phyloP scores from a whole-genome alignment of 139 green algal species.

The Medakamo hakoo region DNA sequence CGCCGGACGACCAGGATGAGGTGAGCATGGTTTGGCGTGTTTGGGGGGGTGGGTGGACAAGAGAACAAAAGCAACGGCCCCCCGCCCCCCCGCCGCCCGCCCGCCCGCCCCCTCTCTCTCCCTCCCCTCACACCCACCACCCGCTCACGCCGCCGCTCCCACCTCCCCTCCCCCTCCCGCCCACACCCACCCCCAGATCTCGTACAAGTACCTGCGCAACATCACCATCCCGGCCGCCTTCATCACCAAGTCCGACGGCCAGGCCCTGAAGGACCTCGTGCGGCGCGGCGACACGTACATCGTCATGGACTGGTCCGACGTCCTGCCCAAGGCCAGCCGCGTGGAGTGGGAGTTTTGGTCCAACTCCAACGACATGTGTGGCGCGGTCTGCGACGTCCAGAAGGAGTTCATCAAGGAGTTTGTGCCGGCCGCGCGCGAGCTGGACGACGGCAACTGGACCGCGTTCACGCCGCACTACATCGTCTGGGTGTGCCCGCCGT shows the following conservation, averaged over 20 bases:
- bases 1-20: conserved; percentile 33
- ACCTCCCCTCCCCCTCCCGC: background rate
- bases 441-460: conserved; percentile 47
- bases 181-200: too few relatives aligned
- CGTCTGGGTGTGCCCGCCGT: conserved; percentile 53
- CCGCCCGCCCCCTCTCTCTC: background rate
- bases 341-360: conserved; percentile 89
- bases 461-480: conserved; percentile 83
- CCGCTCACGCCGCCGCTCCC: conserved; percentile 7
- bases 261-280: conserved; percentile 54
- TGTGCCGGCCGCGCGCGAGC: conserved; percentile 29
- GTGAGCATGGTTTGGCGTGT: too few relatives aligned
- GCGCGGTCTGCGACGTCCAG: conserved; percentile 55
- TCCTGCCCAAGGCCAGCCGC: conserved; percentile 42
- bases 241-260: conserved; percentile 42
- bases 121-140: conserved; percentile 1
- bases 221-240: conserved; percentile 67
- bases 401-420: conserved; percentile 58
- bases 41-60: too few relatives aligned
- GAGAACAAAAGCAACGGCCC: background rate
- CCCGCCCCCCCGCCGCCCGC: background rate
- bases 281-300: conserved; percentile 17
- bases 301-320: conserved; percentile 62
- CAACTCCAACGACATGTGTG: conserved; percentile 73
- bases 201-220: conserved; percentile 29